Percentiles rank a stretch among this genome's conserved stretches.
Conservation (phyloP, 1,284 basidiomycete genomes). For the Veloboletus limbatus region DNA sequence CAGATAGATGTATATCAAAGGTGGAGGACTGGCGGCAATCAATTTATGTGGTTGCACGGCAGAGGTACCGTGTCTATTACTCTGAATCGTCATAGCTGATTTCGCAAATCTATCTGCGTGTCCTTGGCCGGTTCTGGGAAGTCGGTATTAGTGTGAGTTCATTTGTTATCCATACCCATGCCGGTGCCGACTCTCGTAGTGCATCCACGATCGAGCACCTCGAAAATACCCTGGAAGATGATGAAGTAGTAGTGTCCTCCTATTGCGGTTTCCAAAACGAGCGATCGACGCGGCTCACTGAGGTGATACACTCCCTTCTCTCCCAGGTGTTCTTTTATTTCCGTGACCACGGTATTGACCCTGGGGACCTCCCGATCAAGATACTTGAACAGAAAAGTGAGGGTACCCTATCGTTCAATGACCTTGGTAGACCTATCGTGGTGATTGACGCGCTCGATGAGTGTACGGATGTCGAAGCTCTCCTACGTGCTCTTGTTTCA, state of each 20-base stretch:
- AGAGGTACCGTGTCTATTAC: neutral
- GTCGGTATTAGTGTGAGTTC: neutral
- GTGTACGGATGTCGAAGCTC: neutral
- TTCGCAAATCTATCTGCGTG: neutral
- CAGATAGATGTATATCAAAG: neutral
- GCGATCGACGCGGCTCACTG: neutral
- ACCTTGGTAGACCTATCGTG: neutral
- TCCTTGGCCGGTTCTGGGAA: slow-evolving; percentile 1
- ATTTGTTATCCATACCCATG: too few relatives aligned
- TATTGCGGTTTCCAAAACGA: neutral
- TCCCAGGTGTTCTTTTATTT: neutral
- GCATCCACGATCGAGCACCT: slow-evolving; percentile 1
- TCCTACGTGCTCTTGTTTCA: neutral
- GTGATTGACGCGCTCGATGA: slow-evolving; percentile 2
- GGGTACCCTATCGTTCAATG: neutral
- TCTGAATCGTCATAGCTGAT: neutral
- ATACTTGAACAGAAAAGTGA: slow-evolving; percentile 3
- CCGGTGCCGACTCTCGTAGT: neutral
- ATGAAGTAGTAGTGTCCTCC: neutral
- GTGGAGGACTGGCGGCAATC: neutral
- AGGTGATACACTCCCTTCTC: neutral
- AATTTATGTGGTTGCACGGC: slow-evolving; percentile 4
- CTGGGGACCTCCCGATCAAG: neutral
- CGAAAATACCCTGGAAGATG: neutral
- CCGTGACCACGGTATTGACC: neutral